A percentile compares a stretch with the other conserved stretches of the same genome.
phyloP scores from a whole-genome alignment of 768 basidiomycete species.

The Boletus subcaerulescens region DNA sequence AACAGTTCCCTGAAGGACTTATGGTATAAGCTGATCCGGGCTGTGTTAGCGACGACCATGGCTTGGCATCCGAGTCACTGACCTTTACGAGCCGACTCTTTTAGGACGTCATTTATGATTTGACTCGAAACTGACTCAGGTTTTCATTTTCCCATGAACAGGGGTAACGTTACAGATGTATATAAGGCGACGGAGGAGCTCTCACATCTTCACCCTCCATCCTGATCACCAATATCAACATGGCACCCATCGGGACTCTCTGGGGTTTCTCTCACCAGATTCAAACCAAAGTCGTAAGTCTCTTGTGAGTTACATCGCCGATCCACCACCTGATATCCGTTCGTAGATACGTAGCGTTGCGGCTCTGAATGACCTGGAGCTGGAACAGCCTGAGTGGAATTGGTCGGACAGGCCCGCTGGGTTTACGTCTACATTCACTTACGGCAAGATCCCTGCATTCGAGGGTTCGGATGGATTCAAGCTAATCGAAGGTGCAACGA shows the following conservation, averaged over 20 bases:
- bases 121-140: too few species aligned
- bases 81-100: too few species aligned
- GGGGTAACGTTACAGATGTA: too few species aligned
- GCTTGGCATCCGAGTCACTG: too few species aligned
- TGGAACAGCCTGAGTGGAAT: constrained; percentile 1
- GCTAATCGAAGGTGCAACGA: constrained; percentile 13
- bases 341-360: constrained; percentile 15
- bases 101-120: too few species aligned
- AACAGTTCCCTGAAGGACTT: too few species aligned
- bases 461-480: constrained; percentile 17
- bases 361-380: constrained; percentile 13
- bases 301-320: background rate
- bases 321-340: background rate
- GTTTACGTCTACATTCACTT: constrained; percentile 12
- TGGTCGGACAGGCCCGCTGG: constrained; percentile 11
- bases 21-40: too few species aligned
- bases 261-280: constrained; percentile 14
- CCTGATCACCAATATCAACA: background rate
- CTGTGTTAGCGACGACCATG: too few species aligned
- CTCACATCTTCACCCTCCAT: too few species aligned
- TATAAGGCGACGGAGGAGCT: too few species aligned
- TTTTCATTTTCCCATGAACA: too few species aligned
- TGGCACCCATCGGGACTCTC: constrained; percentile 19
- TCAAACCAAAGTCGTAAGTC: constrained; percentile 16
- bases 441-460: constrained; percentile 22